Base-by-base conservation (phyloP, 1,284 basidiomycete genomes). In the Leccinum ponderosum region DNA sequence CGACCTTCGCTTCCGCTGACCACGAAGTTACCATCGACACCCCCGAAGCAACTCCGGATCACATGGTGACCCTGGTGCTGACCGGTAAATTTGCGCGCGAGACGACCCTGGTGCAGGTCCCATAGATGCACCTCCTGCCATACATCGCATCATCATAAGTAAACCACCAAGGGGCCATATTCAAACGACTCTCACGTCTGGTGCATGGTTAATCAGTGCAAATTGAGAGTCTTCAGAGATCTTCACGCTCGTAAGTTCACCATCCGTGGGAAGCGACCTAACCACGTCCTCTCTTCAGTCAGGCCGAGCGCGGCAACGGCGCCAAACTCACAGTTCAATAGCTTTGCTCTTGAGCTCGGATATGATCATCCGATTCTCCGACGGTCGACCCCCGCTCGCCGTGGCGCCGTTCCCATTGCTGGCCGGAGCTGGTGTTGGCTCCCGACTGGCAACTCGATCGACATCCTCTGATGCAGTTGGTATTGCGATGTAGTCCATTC, bases 1-100 rank as follows among this genome's bases (percentile, higher is more conserved):
- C 65, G 67, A 93, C 95, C 95, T 86, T 98, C 96, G 73, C 94
- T 96, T 29, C 97, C 97, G 69, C 93, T 96, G 59, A 95, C 83
- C 54, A 99, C 84, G 72, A 97, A 97, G 70, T 90, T 93, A 63
- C 90, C 90, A 69, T 93, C 89, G 33, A 89, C 80, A n/a, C 96
- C 96, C 27, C 96, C 97, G 75, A 98, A 98, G 71, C 94, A 95
- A 73, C 92, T 93, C 61, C 93, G 85, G 63, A 99, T 93, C 64
- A 98, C 87, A 75, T 93, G 92, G 44, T 84, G 81, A 3, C 85
- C 85, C 75, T 96, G 94, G 39, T 83, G 83, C 69, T 95, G 91
- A 25, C 93, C 96, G 2, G 86, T 86, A 72, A 90, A 97, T 74
- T 88, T 91, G 65, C 91, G 87, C 29, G 89, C 82, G 64, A 95